Conservation (phyloP, 495 filamentous ascomycete genomes). For the Penicillium paxilli region DNA sequence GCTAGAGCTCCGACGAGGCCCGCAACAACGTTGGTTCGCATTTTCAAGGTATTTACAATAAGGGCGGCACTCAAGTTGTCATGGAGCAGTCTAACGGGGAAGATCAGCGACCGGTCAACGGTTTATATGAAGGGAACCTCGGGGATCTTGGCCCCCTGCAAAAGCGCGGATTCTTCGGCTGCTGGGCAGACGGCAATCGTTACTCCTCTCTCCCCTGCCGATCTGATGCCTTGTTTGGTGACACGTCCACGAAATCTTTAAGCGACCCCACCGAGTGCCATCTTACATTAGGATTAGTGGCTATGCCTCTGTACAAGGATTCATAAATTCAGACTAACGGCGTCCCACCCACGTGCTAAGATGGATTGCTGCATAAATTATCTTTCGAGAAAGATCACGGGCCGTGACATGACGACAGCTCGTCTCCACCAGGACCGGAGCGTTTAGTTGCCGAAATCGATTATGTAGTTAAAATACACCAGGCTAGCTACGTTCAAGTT, state of each 20-base stretch:
- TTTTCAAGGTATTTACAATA: background rate
- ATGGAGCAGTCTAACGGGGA: no score
- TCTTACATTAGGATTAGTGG: no score
- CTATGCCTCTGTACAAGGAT: no score
- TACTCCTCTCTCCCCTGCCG: background rate
- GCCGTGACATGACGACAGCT: background rate
- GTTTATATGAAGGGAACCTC: background rate
- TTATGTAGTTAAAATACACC: background rate
- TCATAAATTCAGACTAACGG: no score
- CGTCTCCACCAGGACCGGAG: no score
- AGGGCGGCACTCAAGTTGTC: no score
- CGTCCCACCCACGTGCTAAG: no score
- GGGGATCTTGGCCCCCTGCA: no score
- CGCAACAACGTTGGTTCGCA: slow-evolving; percentile 9
- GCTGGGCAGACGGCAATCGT: background rate
- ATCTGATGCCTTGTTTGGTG: background rate
- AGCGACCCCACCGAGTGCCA: background rate
- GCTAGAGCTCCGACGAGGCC: slow-evolving; percentile 9
- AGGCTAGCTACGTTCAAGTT: no score
- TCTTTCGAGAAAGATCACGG: background rate
- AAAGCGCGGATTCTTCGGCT: slow-evolving; percentile 3
- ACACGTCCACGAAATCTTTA: background rate
- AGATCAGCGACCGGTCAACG: background rate
- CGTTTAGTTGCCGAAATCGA: background rate
- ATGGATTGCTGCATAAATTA: background rate